Evolutionary conservation across 257 asterid species (phyloP).

Genomic region (Capsicum baccatum): DNA sequence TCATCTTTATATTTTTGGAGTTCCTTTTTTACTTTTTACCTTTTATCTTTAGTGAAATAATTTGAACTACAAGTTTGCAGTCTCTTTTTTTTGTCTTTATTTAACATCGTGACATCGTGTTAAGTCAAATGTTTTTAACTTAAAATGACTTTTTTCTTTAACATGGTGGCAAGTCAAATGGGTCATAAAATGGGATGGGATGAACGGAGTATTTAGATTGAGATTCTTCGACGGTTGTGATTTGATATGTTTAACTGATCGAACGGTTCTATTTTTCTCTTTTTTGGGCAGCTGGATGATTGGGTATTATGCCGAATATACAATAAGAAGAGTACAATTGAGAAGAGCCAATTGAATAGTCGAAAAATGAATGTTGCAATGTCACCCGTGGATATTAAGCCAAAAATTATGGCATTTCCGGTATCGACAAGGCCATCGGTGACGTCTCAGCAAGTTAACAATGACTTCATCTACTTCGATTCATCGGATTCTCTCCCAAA

Average conservation of each 20-base stretch:
- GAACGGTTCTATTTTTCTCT: slow-evolving; percentile 37
- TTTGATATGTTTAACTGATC: slow-evolving; percentile 23
- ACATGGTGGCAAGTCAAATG: too few species aligned
- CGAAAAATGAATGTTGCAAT: neutral
- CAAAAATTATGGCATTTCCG: slow-evolving; percentile 33
- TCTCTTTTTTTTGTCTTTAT: too few species aligned
- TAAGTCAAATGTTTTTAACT: too few species aligned
- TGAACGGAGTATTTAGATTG: neutral
- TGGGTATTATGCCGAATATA: slow-evolving; percentile 81
- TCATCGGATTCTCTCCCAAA: slow-evolving; percentile 59
- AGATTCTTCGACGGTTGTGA: neutral
- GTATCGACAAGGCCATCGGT: slow-evolving; percentile 43
- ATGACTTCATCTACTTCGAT: slow-evolving; percentile 49
- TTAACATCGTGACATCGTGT: too few species aligned
- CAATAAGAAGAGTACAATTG: slow-evolving; percentile 63
- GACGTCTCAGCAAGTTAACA: slow-evolving; percentile 48
- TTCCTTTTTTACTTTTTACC: too few species aligned
- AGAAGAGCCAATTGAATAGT: slow-evolving; percentile 35
- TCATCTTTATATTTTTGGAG: too few species aligned
- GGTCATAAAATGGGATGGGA: too few species aligned
- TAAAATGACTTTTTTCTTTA: too few species aligned
- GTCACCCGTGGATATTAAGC: slow-evolving; percentile 49
- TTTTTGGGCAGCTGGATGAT: slow-evolving; percentile 60
- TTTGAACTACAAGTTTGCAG: too few species aligned
- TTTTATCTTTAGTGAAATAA: too few species aligned